Evolutionary conservation across 768 basidiomycete species (phyloP), one percentile per base, ranked within the genome.

Genomic region (Lactifluus rugatus): DNA sequence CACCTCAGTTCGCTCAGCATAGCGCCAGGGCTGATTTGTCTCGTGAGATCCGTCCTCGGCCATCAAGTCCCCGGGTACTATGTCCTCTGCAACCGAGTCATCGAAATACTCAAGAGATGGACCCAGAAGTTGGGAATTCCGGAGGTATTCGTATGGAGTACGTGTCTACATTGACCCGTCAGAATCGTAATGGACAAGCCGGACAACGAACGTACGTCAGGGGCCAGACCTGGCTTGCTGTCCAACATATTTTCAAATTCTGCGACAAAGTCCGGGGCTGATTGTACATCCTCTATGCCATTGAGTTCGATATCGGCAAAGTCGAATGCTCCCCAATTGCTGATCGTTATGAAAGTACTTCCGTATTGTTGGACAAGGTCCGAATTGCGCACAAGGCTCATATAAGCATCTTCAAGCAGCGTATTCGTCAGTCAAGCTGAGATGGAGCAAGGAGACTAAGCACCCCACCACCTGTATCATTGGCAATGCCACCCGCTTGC

Each of bases 121-220:
- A 11, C 9, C 16, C 32, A 2, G 17, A 26, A 16, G 28, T 26
- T 5, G 0, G 9, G 1, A 3, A 4, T 39, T 2, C 7, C 1
- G 5, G 5, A 37, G 42, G 19, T 1, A 4, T 3, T 42, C 16
- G 13, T 1, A 19, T 1, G 0, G 0, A 8, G 0, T 2, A 16
- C 5, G 11, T 1, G 26, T 11, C 39, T 45, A 16, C 28, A 44
- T 21, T 21, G 52, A 21, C 26, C 26, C 2, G 26, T 42, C 39
- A 52, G 25, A 9, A 42, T 42, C 25, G 7, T 19, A 48, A 34
- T 31, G 31, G 17, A 7, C 4, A 26, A 21, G 28, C 13, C 23
- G 23, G 44, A 4, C 7, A 44, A 31, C 28, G 2, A 32, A 44
- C 52, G 8, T 41, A 52, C 41, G 16, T 52, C 4, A 44, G 6